Conservation (phyloP, 2,329 filamentous ascomycete species). For the Penicillium frequentans region DNA sequence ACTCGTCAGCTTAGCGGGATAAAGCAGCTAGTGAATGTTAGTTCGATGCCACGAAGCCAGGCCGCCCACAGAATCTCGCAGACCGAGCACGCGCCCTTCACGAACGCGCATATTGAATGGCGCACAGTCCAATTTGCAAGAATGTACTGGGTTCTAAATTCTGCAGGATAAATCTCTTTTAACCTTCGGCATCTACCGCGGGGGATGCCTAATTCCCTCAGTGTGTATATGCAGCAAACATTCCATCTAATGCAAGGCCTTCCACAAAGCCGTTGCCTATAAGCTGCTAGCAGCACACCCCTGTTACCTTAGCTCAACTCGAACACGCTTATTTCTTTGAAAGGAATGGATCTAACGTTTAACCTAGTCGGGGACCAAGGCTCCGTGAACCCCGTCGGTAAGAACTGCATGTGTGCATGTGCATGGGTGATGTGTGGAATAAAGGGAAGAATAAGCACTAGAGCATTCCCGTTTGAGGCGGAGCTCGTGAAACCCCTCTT, state of each 20-base stretch:
- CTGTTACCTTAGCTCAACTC: background rate
- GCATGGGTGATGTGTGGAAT: background rate
- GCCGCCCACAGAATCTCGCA: background rate
- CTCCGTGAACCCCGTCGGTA: background rate
- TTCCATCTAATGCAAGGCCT: constrained; percentile 7
- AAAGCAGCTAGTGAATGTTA: background rate
- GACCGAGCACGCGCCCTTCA: background rate
- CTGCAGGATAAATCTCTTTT: constrained; percentile 1
- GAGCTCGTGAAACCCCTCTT: constrained; percentile 6
- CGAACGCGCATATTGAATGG: background rate
- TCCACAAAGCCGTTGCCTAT: background rate
- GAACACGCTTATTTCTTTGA: background rate
- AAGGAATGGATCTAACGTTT: background rate
- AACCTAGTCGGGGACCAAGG: background rate
- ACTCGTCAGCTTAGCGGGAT: background rate
- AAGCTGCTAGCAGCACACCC: background rate
- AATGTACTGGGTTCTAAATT: constrained; percentile 3
- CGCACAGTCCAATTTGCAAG: background rate
- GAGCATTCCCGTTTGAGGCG: constrained; percentile 4
- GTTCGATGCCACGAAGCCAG: background rate
- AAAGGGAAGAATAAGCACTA: constrained; percentile 17
- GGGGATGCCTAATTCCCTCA: background rate
- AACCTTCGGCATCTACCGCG: background rate
- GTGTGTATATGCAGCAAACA: background rate
- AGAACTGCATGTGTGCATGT: background rate